phyloP scores from a whole-genome alignment of 305 asterid species.

The Rubia balearica region DNA sequence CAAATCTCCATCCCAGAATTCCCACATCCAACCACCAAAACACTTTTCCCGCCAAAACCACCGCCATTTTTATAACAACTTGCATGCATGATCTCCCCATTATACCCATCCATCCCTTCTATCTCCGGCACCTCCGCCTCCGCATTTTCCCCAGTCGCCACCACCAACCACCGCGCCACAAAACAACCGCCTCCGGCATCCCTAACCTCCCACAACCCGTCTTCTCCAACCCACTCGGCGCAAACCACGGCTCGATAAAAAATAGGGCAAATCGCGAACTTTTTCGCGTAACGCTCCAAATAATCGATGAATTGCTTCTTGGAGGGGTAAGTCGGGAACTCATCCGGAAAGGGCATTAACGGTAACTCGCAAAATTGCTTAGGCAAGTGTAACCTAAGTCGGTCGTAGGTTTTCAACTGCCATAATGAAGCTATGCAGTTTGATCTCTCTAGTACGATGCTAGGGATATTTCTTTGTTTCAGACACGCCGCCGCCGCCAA shows the following conservation, averaged over 20 bases:
- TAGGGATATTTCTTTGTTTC: constrained; percentile 46
- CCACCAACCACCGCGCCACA: constrained; percentile 59
- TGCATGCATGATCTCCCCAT: constrained; percentile 61
- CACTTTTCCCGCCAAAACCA: constrained; percentile 44
- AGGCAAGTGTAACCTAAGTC: constrained; percentile 73
- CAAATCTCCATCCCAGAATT: constrained; percentile 97
- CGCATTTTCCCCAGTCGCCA: constrained; percentile 94
- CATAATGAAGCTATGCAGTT: constrained; percentile 79
- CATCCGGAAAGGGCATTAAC: constrained; percentile 59
- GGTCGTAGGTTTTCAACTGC: constrained; percentile 75
- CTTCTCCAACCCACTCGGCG: constrained; percentile 41
- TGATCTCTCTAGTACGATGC: constrained; percentile 58
- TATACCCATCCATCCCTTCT: constrained; percentile 51
- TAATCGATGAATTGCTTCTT: constrained; percentile 69
- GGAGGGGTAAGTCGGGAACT: constrained; percentile 72
- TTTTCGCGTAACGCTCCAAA: constrained; percentile 44
- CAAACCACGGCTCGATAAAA: constrained; percentile 40
- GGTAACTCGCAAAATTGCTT: constrained; percentile 85
- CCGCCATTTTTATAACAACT: constrained; percentile 60
- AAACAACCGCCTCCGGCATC: constrained; percentile 23
- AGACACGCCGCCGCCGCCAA: constrained; percentile 83
- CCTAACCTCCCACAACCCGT: constrained; percentile 55
- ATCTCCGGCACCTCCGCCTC: constrained; percentile 64
- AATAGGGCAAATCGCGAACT: constrained; percentile 51
- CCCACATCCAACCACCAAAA: constrained; percentile 85